Conservation (phyloP, 495 filamentous ascomycete genomes). For the Beverwykella pulmonaria region DNA sequence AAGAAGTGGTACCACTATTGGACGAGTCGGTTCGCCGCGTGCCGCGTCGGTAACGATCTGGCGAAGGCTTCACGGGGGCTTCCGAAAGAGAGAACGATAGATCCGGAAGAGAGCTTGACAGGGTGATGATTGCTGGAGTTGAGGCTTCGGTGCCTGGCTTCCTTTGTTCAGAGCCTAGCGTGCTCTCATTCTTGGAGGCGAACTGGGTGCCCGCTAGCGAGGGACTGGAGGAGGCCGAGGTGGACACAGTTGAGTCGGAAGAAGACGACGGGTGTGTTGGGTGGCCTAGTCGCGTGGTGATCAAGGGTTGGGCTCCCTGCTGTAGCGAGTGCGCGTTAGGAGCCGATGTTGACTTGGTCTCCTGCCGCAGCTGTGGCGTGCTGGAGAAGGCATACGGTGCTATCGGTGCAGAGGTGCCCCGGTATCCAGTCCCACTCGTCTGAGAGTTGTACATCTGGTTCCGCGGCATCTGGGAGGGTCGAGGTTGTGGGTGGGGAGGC, state of each 20-base stretch:
- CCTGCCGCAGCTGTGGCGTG: conserved; percentile 71
- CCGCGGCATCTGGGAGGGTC: conserved; percentile 40
- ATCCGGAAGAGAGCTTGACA: conserved; percentile 55
- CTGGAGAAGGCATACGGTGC: conserved; percentile 85
- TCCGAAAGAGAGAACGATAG: conserved; percentile 48
- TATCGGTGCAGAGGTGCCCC: conserved; percentile 68
- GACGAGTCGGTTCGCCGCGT: conserved; percentile 55
- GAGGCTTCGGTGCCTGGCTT: conserved; percentile 51
- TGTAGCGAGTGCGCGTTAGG: conserved; percentile 58
- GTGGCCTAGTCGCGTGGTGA: conserved; percentile 37
- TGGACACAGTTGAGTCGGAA: conserved; percentile 45
- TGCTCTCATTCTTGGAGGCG: conserved; percentile 43
- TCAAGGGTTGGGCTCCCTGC: conserved; percentile 48
- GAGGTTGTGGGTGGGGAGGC: conserved; percentile 38
- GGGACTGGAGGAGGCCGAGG: conserved; percentile 42
- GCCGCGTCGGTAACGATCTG: conserved; percentile 68
- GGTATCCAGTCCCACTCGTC: conserved; percentile 54
- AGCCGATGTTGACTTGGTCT: conserved; percentile 68
- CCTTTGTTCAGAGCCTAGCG: conserved; percentile 46
- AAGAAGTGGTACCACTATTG: conserved; percentile 24
- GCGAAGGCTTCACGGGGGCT: conserved; percentile 48
- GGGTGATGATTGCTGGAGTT: conserved; percentile 49
- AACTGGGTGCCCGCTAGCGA: conserved; percentile 29
- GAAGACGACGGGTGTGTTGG: conserved; percentile 43
- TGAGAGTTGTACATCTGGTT: conserved; percentile 39